These are phyloP conservation scores for Cryphonectria radicalis DNA, from an alignment of 2,329 filamentous ascomycete species.

Conservation along the genomic window DNA sequence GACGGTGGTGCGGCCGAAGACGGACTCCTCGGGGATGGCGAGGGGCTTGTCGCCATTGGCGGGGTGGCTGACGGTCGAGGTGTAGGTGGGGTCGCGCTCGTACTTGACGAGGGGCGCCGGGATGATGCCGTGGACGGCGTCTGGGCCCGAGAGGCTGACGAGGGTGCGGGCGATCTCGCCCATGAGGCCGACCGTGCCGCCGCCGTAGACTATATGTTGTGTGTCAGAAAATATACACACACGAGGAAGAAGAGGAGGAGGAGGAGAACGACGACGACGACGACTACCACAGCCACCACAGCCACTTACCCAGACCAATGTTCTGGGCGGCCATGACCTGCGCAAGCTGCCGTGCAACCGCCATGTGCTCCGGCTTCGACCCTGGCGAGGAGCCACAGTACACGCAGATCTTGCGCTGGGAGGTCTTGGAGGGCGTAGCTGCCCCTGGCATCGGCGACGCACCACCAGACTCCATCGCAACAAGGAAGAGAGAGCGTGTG, in stretches of 20 bases:
- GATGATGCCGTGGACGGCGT: slow-evolving; percentile 90
- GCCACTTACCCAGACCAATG: slow-evolving; percentile 68
- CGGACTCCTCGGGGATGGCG: slow-evolving; percentile 62
- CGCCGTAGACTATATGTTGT: slow-evolving; percentile 74
- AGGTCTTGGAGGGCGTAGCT: slow-evolving; percentile 40
- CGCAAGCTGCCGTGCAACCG: slow-evolving; percentile 77
- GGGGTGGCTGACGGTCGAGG: slow-evolving; percentile 45
- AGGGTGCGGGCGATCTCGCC: slow-evolving; percentile 89
- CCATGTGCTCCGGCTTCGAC: slow-evolving; percentile 72
- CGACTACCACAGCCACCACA: not conserved
- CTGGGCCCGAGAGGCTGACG: slow-evolving; percentile 78
- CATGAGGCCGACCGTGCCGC: slow-evolving; percentile 94
- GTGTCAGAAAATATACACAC: not conserved
- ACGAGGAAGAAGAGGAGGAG: not conserved
- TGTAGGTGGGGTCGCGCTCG: slow-evolving; percentile 69
- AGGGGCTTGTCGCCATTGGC: slow-evolving; percentile 45
- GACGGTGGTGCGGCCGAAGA: slow-evolving; percentile 84
- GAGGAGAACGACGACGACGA: no score
- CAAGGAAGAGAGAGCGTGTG: no score
- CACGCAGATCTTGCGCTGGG: slow-evolving; percentile 77
- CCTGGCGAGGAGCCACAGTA: slow-evolving; percentile 89
- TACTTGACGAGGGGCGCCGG: slow-evolving; percentile 80
- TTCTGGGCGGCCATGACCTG: slow-evolving; percentile 73
- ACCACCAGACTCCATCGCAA: slow-evolving; percentile 47
- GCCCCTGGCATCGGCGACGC: slow-evolving; percentile 42